A percentile compares a stretch with the other conserved stretches of the same genome.
These are phyloP conservation scores for Phaeodactylum tricornutum DNA, from an alignment of 108 stramenopile genomes.

Conservation along the genomic window DNA sequence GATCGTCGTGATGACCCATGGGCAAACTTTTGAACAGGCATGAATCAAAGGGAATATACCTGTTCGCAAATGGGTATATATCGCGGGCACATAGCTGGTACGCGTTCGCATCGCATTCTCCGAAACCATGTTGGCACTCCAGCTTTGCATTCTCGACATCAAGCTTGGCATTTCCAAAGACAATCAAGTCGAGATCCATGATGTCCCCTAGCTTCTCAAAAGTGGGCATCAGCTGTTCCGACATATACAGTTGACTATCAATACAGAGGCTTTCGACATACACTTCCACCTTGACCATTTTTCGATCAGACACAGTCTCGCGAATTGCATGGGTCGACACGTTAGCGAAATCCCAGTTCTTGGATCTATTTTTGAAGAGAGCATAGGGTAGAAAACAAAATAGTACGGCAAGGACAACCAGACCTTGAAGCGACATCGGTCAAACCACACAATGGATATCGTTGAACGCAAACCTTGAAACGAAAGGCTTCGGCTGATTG, in stretches of 20 bases:
- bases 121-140: slow-evolving; percentile 29
- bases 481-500: background rate
- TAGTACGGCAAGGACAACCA: background rate
- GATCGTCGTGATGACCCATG: slow-evolving; percentile 28
- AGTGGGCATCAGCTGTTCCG: slow-evolving; percentile 10
- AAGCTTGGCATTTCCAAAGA: slow-evolving; percentile 32
- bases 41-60: slow-evolving; percentile 15
- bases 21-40: slow-evolving; percentile 22
- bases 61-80: background rate
- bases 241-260: slow-evolving; percentile 22
- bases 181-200: slow-evolving; percentile 13
- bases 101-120: slow-evolving; percentile 32
- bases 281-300: background rate
- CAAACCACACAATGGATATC: background rate
- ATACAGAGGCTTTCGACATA: slow-evolving; percentile 14
- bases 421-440: background rate
- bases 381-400: background rate
- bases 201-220: slow-evolving; percentile 10
- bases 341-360: background rate
- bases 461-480: background rate
- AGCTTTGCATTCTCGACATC: slow-evolving; percentile 5
- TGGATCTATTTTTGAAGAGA: background rate
- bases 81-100: slow-evolving; percentile 24
- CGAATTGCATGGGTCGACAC: background rate
- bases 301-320: no score